Base-by-base conservation (phyloP, 305 asterid species). In the Fraxinus platypoda region DNA sequence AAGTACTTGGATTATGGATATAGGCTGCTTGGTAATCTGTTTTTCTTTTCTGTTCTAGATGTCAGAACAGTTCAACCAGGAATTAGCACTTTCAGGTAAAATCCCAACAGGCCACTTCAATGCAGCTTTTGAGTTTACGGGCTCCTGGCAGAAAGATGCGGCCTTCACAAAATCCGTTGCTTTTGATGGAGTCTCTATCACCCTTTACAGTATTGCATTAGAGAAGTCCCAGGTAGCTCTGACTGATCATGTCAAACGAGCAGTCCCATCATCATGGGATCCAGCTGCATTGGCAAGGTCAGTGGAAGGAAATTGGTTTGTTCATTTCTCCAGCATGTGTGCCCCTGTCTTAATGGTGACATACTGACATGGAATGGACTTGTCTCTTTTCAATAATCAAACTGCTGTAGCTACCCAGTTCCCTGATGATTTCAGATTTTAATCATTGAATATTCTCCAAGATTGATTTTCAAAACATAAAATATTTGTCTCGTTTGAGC, bases 51-150 rank as follows among this genome's bases (percentile, higher is more conserved):
- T 34, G 30, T 83, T 85, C 46, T 85, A 93, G 98, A 93, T 93
- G 98, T 93, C 97, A 54, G 98, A 93, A 82, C 97, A 91, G 84
- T 93, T 93, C 90, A 93, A 93, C 90, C 98, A 92, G 91, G 98
- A 93, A 37, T 21, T 92, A 84, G 83, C 97, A 71, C 94, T 92
- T 87, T 85, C 92, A 59, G 89, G 93, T 81, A 93, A 93, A 88
- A 93, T 93, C 19, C 98, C 98, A 21, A 88, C 95, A 0, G 98
- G 98, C 80, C 94, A 92, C 76, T 92, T 92, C 93, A 93, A 93
- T 81, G 87, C 98, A 52, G 97, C 98, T 2, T 93, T 93, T 81
- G 98, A 93, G 78, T 92, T 89, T 78, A 87, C 94, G 2, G 95
- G 93, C 12, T 84, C 87, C 78, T 93, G 98, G 98, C 97, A 93